Base-by-base conservation (phyloP, 2,329 filamentous ascomycete genomes). In the Colletotrichum euphorbiae region DNA sequence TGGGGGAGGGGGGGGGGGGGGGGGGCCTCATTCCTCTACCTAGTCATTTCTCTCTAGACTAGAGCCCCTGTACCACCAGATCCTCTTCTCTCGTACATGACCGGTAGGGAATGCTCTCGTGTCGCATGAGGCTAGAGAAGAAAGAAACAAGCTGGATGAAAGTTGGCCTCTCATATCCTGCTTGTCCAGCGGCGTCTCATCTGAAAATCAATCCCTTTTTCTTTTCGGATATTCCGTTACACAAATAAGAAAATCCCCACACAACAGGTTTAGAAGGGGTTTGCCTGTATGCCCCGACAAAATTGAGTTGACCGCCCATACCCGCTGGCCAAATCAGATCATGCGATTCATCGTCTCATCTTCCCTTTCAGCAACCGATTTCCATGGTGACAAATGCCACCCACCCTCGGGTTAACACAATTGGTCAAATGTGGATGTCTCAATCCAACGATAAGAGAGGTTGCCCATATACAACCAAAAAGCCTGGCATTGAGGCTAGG, bases 291-390 rank as follows among this genome's bases (percentile, higher is more conserved):
- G 31, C 61, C 65, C 65, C 65, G 19, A 48, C 28, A 64, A 48
- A 65, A 31, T 43, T 48, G 65, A 68, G 54, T 68, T 65, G 65
- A 46, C 61, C 65, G 42, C 52, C 65, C 38, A 52, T 64, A 45
- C 60, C 48, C 54, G 61, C 54, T 65, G 65, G 54, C 54, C 61
- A 65, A 68, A 65, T 54, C 65, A 65, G 50, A 68, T 55, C 65
- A 54, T 68, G 61, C 40, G 61, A 65, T 55, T 68, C 65, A 59
- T 65, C 65, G 65, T 65, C 54, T 65, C 65, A 43, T 67, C 58
- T 59, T 46, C 40, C 40, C 46, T 38, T 40, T 48, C 38, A 28
- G 57, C 48, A 33, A 57, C 58, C 45, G 43, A 63, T n/a, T 42
- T 56, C 51, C 51, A 28, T 31, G 48, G 40, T 54, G 48, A 42